Conservation (phyloP, 2,329 filamentous ascomycete genomes). For the Talaromyces funiculosus region DNA sequence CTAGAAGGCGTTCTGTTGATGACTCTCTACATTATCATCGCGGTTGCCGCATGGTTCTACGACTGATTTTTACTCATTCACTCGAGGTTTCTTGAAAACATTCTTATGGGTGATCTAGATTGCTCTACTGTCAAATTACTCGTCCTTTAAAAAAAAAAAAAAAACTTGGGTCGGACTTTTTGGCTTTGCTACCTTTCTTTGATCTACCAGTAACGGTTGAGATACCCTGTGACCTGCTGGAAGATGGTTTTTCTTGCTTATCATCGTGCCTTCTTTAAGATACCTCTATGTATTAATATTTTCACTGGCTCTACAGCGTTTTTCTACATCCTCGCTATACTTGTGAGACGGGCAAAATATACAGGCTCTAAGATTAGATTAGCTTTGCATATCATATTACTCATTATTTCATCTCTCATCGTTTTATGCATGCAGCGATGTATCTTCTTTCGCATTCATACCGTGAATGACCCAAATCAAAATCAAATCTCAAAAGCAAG, state of each 20-base stretch:
- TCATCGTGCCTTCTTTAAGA: not conserved
- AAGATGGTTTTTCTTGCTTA: not conserved
- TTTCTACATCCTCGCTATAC: not conserved
- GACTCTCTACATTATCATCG: conserved; percentile 58
- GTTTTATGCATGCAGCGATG: not conserved
- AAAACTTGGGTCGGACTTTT: not conserved
- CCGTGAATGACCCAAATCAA: too few species aligned
- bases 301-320: not conserved
- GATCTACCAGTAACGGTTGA: not conserved
- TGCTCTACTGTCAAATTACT: not conserved
- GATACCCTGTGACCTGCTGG: not conserved
- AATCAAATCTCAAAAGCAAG: too few species aligned
- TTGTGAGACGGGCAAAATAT: not conserved
- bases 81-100: not conserved
- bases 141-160: not conserved
- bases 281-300: not conserved
- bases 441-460: not conserved
- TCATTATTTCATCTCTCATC: not conserved
- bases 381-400: not conserved
- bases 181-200: not conserved
- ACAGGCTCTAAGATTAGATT: not conserved
- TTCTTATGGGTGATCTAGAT: not conserved
- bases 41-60: conserved; percentile 51
- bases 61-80: not conserved
- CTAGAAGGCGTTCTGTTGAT: conserved; percentile 58